Evolutionary conservation across 1,139 yeast genomes (phyloP), one percentile per base, ranked within the genome.

Genomic region (Saccharomyces hybrid): DNA sequence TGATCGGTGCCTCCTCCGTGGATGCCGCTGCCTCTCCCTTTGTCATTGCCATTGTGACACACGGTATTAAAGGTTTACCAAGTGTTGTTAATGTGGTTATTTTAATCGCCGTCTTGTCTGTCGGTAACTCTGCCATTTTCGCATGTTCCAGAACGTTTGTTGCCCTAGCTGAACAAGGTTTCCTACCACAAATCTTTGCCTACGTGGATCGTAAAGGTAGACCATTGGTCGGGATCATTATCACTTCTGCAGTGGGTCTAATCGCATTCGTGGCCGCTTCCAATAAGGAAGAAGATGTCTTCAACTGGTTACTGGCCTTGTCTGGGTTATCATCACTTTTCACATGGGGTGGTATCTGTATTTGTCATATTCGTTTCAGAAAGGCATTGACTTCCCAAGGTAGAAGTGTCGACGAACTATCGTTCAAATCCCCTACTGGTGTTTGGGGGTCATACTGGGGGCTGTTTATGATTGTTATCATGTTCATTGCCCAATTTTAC

Each of bases 131-230:
- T 31, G 80, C 85, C 20, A 84, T 84, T 48, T 84, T 75, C 62
- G 86, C 80, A 51, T 76, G 83, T 56, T 82, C 88, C 46, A 79
- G 89, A 76, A 80, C 85, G 46, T 68, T 84, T 61, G 80, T 81
- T 58, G 83, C 88, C 42, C 73, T 84, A 63, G 83, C 86, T 51
- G 82, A 82, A 58, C 78, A 82, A 60, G 84, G 85, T 47, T 79
- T 78, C 65, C 81, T 85, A 49, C 90, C 89, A 60, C 71, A 76
- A 59, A 68, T 78, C 56, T 75, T 83, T 55, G 86, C 83, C 75
- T 84, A 82, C 73, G 79, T 84, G 63, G 89, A 84, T 70, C 80
- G 79, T 66, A 72, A 71, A 56, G 90, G 90, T 66, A 78, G 89
- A 72, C 90, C 90, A 55, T 70, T 83, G 58, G 75, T 74, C 51